phyloP scores from a whole-genome alignment of 257 asterid genomes.

The Solanum acaule region DNA sequence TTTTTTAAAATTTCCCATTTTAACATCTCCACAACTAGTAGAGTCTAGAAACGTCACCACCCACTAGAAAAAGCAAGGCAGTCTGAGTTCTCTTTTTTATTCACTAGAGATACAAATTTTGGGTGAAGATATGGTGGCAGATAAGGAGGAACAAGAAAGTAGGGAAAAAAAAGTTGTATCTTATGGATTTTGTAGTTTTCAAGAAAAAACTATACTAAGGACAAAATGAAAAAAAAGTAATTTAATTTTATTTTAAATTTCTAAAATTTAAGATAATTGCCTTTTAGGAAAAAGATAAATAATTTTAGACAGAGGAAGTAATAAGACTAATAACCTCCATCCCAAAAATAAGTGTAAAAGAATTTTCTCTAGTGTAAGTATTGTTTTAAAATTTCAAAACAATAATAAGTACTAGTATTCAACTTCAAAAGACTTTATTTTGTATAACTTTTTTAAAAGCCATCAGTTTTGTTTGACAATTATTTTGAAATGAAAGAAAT shows the following conservation, averaged over 20 bases:
- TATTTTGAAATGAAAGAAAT: neutral
- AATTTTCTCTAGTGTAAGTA: too few relatives aligned
- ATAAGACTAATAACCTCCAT: neutral
- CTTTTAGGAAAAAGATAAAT: neutral
- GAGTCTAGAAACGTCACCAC: neutral
- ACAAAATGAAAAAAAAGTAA: neutral
- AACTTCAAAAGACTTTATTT: too few relatives aligned
- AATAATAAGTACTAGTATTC: too few relatives aligned
- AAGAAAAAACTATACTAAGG: too few relatives aligned
- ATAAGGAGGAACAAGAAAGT: too few relatives aligned
- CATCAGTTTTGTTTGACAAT: too few relatives aligned
- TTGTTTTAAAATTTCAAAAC: too few relatives aligned
- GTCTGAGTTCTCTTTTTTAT: neutral
- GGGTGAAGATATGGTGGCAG: neutral
- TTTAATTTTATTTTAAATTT: too few relatives aligned
- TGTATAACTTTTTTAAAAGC: too few relatives aligned
- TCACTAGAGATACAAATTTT: neutral
- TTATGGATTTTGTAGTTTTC: neutral
- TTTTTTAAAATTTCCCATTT: neutral
- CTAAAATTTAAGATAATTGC: neutral
- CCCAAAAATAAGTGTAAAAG: neutral
- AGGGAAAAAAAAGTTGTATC: too few relatives aligned
- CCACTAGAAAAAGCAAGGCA: neutral
- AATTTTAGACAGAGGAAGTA: neutral
- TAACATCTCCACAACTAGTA: neutral